phyloP scores from a whole-genome alignment of 2,329 filamentous ascomycete genomes.

The Nectriaceae sp. region DNA sequence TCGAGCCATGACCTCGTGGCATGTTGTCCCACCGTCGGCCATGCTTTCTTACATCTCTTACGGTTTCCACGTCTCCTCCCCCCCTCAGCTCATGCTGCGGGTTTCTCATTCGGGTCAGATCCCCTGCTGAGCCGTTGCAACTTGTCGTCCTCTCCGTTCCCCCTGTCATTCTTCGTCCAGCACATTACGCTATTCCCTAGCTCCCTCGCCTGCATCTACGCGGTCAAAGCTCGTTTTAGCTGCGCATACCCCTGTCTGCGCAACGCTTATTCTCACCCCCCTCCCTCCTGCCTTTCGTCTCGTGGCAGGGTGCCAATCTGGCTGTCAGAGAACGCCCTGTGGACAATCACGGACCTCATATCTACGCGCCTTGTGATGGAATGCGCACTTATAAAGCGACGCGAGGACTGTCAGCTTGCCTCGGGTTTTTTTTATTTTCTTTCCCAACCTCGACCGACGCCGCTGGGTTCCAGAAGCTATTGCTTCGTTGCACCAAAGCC shows the following conservation, averaged over 20 bases:
- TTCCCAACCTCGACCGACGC: background rate
- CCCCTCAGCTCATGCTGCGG: background rate
- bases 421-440: background rate
- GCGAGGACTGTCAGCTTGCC: background rate
- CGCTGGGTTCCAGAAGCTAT: too few relatives aligned
- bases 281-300: background rate
- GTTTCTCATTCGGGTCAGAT: background rate
- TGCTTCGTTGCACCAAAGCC: background rate
- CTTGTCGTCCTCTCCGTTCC: background rate
- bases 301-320: conserved; percentile 1
- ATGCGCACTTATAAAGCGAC: background rate
- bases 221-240: background rate
- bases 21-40: background rate
- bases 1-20: background rate
- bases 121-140: background rate
- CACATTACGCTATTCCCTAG: background rate
- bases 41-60: too few relatives aligned
- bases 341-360: background rate
- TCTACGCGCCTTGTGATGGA: background rate
- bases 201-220: background rate
- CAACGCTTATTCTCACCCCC: background rate
- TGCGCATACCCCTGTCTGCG: background rate
- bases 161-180: background rate
- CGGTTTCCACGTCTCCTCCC: background rate
- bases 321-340: background rate